Evolutionary conservation across 257 asterid genomes (phyloP).

Genomic region (Fraxinus americana): DNA sequence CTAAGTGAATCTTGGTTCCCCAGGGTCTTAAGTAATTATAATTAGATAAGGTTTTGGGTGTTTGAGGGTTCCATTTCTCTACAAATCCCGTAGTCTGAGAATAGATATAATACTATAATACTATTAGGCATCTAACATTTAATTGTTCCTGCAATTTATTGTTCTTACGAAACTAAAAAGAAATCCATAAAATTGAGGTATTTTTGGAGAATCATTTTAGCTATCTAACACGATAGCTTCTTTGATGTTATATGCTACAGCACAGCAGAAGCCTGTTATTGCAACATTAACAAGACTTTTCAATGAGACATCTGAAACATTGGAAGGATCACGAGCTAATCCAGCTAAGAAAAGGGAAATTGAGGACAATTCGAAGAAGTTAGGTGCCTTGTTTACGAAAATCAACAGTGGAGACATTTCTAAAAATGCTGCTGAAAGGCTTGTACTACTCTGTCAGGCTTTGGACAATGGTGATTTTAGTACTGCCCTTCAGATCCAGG

Average conservation of each 20-base stretch:
- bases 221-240: not conserved
- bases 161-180: not conserved
- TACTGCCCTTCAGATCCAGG: slow-evolving; percentile 93
- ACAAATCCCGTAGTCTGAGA: not conserved
- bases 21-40: not conserved
- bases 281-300: slow-evolving; percentile 85
- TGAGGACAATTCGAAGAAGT: slow-evolving; percentile 88
- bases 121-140: not conserved
- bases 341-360: slow-evolving; percentile 94
- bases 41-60: not conserved
- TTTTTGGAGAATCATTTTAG: not conserved
- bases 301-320: slow-evolving; percentile 83
- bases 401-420: slow-evolving; percentile 89
- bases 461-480: slow-evolving; percentile 80
- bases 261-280: slow-evolving; percentile 81
- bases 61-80: not conserved
- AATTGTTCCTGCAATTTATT: not conserved
- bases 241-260: slow-evolving; percentile 42
- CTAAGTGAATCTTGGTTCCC: not conserved
- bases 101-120: not conserved
- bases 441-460: slow-evolving; percentile 85
- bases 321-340: slow-evolving; percentile 90
- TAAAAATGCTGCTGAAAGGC: slow-evolving; percentile 87
- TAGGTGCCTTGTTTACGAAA: slow-evolving; percentile 82
- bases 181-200: not conserved